Percentiles rank a stretch among this genome's conserved stretches.
Evolutionary conservation across 2,329 filamentous ascomycete species (phyloP).

Genomic region (Cordyceps javanica): DNA sequence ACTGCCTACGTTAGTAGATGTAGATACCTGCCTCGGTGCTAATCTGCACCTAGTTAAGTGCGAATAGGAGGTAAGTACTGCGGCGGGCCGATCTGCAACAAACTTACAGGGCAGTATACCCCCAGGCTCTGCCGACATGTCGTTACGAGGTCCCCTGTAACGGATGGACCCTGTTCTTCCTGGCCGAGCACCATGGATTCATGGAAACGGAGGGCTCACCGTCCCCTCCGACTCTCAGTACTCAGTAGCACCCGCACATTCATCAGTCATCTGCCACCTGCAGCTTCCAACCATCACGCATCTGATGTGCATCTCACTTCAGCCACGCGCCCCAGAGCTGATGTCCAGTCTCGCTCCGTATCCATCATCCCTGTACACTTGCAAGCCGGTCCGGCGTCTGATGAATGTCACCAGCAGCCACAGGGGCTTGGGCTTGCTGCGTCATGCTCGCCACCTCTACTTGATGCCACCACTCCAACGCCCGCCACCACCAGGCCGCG

Average conservation of each 20-base stretch:
- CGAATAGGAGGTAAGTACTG: too few species aligned
- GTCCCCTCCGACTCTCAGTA: too few species aligned
- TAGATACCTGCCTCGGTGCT: too few species aligned
- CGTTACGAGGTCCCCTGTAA: too few species aligned
- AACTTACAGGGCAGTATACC: too few species aligned
- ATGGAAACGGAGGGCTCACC: too few species aligned
- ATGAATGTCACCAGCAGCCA: slow-evolving; percentile 1
- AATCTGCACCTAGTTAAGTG: too few species aligned
- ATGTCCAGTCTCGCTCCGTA: not conserved
- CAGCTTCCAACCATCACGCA: not conserved
- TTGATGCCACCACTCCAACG: not conserved
- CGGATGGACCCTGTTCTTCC: too few species aligned
- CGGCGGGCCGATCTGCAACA: too few species aligned
- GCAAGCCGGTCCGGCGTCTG: not conserved
- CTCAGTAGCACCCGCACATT: not conserved
- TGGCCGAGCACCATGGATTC: too few species aligned
- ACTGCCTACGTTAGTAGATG: too few species aligned
- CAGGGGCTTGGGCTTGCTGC: slow-evolving; percentile 5
- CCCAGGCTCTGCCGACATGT: too few species aligned
- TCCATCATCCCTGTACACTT: not conserved
- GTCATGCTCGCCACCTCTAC: not conserved
- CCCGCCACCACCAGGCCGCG: not conserved
- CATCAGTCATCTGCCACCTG: not conserved
- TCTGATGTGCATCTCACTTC: slow-evolving; percentile 10
- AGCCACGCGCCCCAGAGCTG: slow-evolving; percentile 2